A percentile compares a stretch with the other conserved stretches of the same genome.
Conservation (phyloP, 2,329 filamentous ascomycete species). For the Neofusicoccum sp. region DNA sequence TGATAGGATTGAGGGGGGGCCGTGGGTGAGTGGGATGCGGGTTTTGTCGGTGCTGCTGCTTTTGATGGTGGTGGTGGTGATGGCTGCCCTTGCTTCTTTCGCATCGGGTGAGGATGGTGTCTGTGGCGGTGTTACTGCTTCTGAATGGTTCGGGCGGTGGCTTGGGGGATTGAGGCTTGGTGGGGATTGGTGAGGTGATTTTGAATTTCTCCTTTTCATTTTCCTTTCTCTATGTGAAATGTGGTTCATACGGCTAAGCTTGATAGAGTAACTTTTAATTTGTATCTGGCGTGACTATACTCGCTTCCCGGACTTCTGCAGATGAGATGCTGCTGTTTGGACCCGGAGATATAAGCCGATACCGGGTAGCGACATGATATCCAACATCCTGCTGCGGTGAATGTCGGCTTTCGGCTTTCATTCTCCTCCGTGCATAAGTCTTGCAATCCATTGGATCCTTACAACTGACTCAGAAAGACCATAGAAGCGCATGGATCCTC, state of each 20-base stretch:
- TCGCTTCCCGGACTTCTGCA: too few species aligned
- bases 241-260: neutral
- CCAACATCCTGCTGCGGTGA: too few species aligned
- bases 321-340: too few species aligned
- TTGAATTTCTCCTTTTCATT: neutral
- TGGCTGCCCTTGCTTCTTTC: conserved; percentile 1
- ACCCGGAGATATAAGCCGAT: too few species aligned
- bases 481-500: too few species aligned
- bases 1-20: conserved; percentile 23
- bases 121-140: neutral
- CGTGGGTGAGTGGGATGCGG: conserved; percentile 24
- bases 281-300: too few species aligned
- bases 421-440: too few species aligned
- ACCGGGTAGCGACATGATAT: too few species aligned
- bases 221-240: neutral
- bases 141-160: neutral
- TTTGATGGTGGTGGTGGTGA: conserved; percentile 15
- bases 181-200: conserved; percentile 2
- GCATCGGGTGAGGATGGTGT: neutral
- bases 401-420: too few species aligned
- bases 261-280: too few species aligned
- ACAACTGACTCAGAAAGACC: too few species aligned
- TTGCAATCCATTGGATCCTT: too few species aligned
- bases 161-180: neutral
- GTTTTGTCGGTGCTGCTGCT: conserved; percentile 17